Base-by-base conservation (phyloP, 768 basidiomycete genomes). In the Macrocybe gigantea region DNA sequence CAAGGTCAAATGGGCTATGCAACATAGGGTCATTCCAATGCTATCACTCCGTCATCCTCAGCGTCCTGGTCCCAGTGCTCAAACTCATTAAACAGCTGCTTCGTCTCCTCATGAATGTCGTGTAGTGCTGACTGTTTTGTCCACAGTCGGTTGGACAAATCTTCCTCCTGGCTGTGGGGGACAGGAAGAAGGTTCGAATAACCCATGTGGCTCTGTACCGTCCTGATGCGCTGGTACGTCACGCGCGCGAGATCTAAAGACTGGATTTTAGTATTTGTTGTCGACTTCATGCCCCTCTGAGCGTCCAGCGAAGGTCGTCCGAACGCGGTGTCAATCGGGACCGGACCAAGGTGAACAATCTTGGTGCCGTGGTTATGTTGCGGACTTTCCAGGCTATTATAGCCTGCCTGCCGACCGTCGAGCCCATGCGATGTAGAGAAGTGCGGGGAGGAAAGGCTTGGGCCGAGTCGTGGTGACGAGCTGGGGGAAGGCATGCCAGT, bases 281-380 rank as follows among this genome's bases (percentile, higher is more conserved):
- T 66, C 45, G 69, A 68, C 3, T 67, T 60, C 47, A 64, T 56
- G 4, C 49, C 40, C 22, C 22, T 22, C 22, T 22, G 22, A 22
- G 22, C 22, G 5, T 63, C 56, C 5, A 58, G 52, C 32, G 55
- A 51, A 2, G 63, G 53, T 8, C 66, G 63, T 22, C 61, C 61
- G n/a, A 68, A 63, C 7, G 63, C 58, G 33, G 67, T 62, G 12
- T 67, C 60, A 12, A 60, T 59, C 33, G 71, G 69, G 7, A 75
- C 66, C 1, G 81, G 79, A 1, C 82, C 82, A 4, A 85, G 72
- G 56, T 84, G 83, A 1, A 83, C 66, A 50, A 85, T 84, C 48
- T 68, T 74, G 2, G 75, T 73, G 1, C 70, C 71, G 8, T 53
- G 59, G 30, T 63, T 68, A 31, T 69, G 55, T 48, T 64, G 60